Evolutionary conservation across 208 protist species (phyloP).

Genomic region (Porcisia deanei): DNA sequence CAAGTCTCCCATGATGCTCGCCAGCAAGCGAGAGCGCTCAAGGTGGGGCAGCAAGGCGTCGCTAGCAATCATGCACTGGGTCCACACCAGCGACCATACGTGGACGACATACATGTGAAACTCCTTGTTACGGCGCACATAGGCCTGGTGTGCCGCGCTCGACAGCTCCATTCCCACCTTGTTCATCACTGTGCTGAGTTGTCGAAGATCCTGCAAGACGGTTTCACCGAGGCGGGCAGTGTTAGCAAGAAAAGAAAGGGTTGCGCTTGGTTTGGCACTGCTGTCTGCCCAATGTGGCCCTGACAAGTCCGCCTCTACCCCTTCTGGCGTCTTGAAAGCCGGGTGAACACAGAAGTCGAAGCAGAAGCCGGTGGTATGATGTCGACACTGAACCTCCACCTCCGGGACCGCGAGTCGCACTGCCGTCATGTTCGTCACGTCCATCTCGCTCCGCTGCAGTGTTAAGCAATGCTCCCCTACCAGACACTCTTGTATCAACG

Average conservation of each 20-base stretch:
- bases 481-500: constrained; percentile 27
- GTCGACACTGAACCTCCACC: constrained; percentile 33
- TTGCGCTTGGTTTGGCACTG: constrained; percentile 22
- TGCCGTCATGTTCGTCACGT: constrained; percentile 16
- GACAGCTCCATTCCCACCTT: constrained; percentile 38
- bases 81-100: constrained; percentile 23
- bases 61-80: constrained; percentile 27
- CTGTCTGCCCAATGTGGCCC: constrained; percentile 28
- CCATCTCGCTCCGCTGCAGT: constrained; percentile 27
- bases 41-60: constrained; percentile 40
- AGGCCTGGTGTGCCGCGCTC: constrained; percentile 34
- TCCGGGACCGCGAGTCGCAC: constrained; percentile 30
- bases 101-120: constrained; percentile 47
- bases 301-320: constrained; percentile 14
- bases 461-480: constrained; percentile 12
- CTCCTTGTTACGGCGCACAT: constrained; percentile 41
- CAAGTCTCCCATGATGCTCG: constrained; percentile 44
- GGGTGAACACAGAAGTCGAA: constrained; percentile 36
- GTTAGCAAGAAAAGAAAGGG: constrained; percentile 47
- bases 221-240: constrained; percentile 29
- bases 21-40: constrained; percentile 30
- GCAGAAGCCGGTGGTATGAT: constrained; percentile 36
- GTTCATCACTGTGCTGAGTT: constrained; percentile 24
- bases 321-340: constrained; percentile 12
- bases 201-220: constrained; percentile 27